Percentiles rank a stretch among this genome's conserved stretches.
Evolutionary conservation across 1,139 yeast genomes (phyloP).

Genomic region (Scheffersomyces titani): DNA sequence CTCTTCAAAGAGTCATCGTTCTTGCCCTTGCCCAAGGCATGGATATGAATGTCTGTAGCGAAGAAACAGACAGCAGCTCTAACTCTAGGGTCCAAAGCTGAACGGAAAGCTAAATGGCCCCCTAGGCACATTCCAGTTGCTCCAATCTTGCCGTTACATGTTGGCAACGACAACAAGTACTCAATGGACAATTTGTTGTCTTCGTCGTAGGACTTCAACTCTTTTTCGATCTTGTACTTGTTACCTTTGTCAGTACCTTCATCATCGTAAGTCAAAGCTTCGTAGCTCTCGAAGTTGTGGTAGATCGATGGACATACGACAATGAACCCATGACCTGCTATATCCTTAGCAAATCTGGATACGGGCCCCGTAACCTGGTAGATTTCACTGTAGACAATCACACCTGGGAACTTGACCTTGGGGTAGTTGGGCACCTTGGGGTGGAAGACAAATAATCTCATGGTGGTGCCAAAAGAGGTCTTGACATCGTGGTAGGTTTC

Average conservation of each 20-base stretch:
- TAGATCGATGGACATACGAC: conserved; percentile 79
- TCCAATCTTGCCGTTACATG: conserved; percentile 75
- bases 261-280: conserved; percentile 67
- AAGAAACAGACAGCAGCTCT: conserved; percentile 74
- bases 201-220: conserved; percentile 73
- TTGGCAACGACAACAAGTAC: conserved; percentile 54
- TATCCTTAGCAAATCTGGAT: conserved; percentile 71
- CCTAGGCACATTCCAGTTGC: conserved; percentile 90
- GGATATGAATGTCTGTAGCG: conserved; percentile 77
- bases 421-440: conserved; percentile 76
- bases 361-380: conserved; percentile 85
- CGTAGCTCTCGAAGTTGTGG: conserved; percentile 68
- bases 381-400: conserved; percentile 75
- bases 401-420: conserved; percentile 76
- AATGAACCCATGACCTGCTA: conserved; percentile 78
- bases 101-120: conserved; percentile 78
- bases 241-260: conserved; percentile 81
- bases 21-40: conserved; percentile 61
- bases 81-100: conserved; percentile 66
- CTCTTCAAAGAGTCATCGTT: conserved; percentile 67
- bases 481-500: conserved; percentile 66
- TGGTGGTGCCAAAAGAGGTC: conserved; percentile 66
- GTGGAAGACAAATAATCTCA: conserved; percentile 66
- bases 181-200: conserved; percentile 68
- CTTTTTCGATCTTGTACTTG: conserved; percentile 64